phyloP scores from a whole-genome alignment of 805 yeast species.

The Nakazawaea peltata region DNA sequence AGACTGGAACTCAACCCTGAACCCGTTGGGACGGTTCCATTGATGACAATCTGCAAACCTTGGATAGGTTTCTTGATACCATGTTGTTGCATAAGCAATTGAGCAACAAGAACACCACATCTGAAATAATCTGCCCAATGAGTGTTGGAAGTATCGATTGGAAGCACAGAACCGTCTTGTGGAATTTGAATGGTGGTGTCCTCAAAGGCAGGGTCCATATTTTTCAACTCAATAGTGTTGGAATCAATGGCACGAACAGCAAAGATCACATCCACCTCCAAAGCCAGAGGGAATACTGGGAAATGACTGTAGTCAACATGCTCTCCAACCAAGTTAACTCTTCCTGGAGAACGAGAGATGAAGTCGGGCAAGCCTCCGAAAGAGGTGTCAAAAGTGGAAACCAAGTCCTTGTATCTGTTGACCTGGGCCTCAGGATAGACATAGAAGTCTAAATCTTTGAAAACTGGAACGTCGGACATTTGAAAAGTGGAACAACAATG shows the following conservation, averaged over 20 bases:
- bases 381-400: constrained; percentile 8
- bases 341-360: constrained; percentile 61
- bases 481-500: no score
- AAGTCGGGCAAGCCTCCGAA: constrained; percentile 35
- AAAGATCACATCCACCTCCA: constrained; percentile 52
- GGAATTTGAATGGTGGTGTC: constrained; percentile 30
- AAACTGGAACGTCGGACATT: constrained; percentile 24
- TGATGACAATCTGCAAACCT: constrained; percentile 45
- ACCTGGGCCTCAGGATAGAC: constrained; percentile 20
- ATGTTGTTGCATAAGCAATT: constrained; percentile 28
- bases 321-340: constrained; percentile 70
- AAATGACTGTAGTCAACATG: constrained; percentile 65
- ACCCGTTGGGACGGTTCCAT: constrained; percentile 67
- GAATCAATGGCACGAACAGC: constrained; percentile 29
- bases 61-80: constrained; percentile 18
- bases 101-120: constrained; percentile 57
- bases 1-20: constrained; percentile 68
- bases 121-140: constrained; percentile 66
- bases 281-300: constrained; percentile 68
- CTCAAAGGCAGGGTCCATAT: constrained; percentile 27
- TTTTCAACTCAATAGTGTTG: constrained; percentile 20
- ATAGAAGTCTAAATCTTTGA: constrained; percentile 27
- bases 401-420: constrained; percentile 21
- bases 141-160: constrained; percentile 33
- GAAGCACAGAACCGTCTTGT: constrained; percentile 27